These are phyloP conservation scores for Chaetomium olivaceum DNA, from an alignment of 2,329 filamentous ascomycete species.

Conservation along the genomic window DNA sequence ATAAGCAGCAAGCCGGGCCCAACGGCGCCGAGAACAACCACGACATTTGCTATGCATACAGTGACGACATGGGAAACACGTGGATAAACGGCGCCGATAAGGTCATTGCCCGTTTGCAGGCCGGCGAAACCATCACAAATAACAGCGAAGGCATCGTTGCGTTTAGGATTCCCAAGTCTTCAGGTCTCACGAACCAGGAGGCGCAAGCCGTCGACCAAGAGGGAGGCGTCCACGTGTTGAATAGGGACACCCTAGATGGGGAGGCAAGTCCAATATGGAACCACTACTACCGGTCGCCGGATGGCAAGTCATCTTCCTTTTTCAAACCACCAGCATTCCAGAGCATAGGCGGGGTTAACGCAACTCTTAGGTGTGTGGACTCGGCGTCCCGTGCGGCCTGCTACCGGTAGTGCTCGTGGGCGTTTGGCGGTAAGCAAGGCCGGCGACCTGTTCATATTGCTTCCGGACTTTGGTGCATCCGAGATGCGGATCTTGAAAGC, in stretches of 20 bases:
- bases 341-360: not conserved
- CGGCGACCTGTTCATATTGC: conserved; percentile 42
- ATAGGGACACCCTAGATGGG: conserved; percentile 44
- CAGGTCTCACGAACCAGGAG: conserved; percentile 53
- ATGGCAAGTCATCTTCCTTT: conserved; percentile 32
- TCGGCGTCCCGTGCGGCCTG: conserved; percentile 36
- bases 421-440: conserved; percentile 39
- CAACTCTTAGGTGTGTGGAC: conserved; percentile 38
- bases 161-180: conserved; percentile 47
- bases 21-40: conserved; percentile 51
- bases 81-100: conserved; percentile 46
- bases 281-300: conserved; percentile 42
- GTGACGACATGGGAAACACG: conserved; percentile 45
- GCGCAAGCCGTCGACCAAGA: conserved; percentile 47
- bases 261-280: conserved; percentile 38
- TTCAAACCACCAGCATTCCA: not conserved
- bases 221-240: conserved; percentile 51
- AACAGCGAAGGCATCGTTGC: conserved; percentile 45
- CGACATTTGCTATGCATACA: conserved; percentile 51
- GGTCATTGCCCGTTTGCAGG: conserved; percentile 39
- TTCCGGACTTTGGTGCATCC: conserved; percentile 38
- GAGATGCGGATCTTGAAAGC: conserved; percentile 40
- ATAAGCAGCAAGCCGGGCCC: conserved; percentile 46
- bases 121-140: conserved; percentile 44
- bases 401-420: conserved; percentile 40